A percentile compares a stretch with the other conserved stretches of the same genome.
phyloP scores from a whole-genome alignment of 1,284 basidiomycete genomes.

The Blastosporella zonata region DNA sequence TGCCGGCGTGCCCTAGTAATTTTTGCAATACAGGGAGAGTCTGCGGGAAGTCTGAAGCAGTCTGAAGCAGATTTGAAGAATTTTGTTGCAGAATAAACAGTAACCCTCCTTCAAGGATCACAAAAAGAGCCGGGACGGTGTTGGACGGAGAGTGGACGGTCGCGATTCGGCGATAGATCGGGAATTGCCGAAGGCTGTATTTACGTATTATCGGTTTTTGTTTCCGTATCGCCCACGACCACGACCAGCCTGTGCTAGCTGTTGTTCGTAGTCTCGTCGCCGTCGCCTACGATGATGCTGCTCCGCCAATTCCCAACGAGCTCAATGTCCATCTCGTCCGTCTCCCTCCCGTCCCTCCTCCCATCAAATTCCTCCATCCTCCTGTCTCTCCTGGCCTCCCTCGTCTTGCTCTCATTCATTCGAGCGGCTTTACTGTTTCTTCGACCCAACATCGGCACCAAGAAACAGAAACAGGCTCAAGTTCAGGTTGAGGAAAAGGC shows the following conservation, averaged over 20 bases:
- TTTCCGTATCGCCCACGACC: conserved; percentile 19
- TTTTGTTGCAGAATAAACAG: no score
- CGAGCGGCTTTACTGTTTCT: conserved; percentile 29
- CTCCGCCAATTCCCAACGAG: conserved; percentile 21
- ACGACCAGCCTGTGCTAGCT: conserved; percentile 20
- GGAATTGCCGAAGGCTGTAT: conserved; percentile 18
- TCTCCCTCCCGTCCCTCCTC: conserved; percentile 20
- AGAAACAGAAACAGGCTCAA: conserved; percentile 12
- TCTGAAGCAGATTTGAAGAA: no score
- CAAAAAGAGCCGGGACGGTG: no score
- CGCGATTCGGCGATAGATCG: background rate
- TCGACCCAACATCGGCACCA: conserved; percentile 15
- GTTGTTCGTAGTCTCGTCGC: conserved; percentile 19
- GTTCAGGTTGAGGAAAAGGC: conserved; percentile 13
- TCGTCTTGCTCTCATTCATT: conserved; percentile 29
- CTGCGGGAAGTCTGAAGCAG: no score
- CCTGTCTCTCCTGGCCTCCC: conserved; percentile 28
- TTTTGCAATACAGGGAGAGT: no score
- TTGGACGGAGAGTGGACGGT: background rate
- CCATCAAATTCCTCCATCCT: conserved; percentile 24
- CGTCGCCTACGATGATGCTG: conserved; percentile 21
- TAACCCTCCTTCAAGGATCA: no score
- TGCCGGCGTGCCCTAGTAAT: no score
- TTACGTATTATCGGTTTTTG: conserved; percentile 14
- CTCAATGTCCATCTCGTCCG: conserved; percentile 19